A percentile compares a stretch with the other conserved stretches of the same genome.
Conservation (phyloP, 306 rosid genomes). For the Pterocarpus santalinus region DNA sequence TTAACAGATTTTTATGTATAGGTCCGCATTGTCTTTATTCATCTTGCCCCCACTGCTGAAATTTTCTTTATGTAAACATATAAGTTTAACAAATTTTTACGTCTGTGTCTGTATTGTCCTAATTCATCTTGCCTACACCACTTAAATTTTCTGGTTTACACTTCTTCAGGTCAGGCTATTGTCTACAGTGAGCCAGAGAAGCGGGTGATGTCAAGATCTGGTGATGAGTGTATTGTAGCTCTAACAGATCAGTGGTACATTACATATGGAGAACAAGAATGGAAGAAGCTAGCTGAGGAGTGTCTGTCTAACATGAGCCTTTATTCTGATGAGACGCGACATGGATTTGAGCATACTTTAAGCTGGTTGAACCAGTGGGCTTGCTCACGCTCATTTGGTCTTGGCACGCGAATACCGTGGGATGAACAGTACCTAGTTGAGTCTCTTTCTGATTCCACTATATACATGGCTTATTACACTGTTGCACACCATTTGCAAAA, state of each 20-base stretch:
- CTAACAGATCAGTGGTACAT: constrained; percentile 98
- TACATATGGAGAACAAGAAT: constrained; percentile 85
- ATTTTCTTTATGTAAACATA: background rate
- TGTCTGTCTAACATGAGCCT: constrained; percentile 75
- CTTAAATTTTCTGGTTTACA: constrained; percentile 1
- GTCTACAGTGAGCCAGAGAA: constrained; percentile 93
- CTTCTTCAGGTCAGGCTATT: constrained; percentile 67
- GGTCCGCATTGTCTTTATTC: background rate
- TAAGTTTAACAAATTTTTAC: background rate
- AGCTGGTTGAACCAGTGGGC: constrained; percentile 97
- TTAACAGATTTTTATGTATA: background rate
- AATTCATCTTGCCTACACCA: background rate
- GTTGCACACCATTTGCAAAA: constrained; percentile 77
- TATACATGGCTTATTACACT: constrained; percentile 97
- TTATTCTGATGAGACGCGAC: constrained; percentile 80
- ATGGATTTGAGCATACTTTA: constrained; percentile 94
- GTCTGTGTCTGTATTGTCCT: background rate
- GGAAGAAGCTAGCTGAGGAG: constrained; percentile 83
- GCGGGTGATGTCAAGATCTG: constrained; percentile 83
- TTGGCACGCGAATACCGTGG: constrained; percentile 96
- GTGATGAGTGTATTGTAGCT: constrained; percentile 96
- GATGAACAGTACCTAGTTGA: constrained; percentile 87
- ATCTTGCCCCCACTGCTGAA: background rate
- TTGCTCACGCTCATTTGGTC: constrained; percentile 94
- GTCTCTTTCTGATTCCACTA: constrained; percentile 91